phyloP scores from a whole-genome alignment of 306 rosid genomes.

The Lathyrus aphaca region DNA sequence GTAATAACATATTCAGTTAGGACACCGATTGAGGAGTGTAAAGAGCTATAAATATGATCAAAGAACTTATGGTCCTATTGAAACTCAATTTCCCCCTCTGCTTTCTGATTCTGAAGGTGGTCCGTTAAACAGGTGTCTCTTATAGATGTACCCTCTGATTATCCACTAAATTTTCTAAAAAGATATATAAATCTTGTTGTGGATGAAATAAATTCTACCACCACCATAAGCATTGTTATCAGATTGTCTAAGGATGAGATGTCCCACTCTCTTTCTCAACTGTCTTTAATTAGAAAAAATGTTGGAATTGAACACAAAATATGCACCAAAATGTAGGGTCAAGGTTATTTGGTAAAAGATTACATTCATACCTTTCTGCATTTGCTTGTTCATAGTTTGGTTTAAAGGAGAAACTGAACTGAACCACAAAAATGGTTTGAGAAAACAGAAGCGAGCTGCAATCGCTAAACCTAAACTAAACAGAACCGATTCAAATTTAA shows the following conservation, averaged over 20 bases:
- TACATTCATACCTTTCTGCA: background rate
- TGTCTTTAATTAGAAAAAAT: background rate
- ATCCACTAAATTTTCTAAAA: background rate
- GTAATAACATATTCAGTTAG: constrained; percentile 5
- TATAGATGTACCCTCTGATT: background rate
- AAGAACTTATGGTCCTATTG: constrained; percentile 1
- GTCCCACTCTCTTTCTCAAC: constrained; percentile 10
- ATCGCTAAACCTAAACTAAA: too few species aligned
- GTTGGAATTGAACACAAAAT: background rate
- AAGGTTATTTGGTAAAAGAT: background rate
- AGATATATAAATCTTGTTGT: background rate
- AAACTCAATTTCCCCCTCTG: background rate
- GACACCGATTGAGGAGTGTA: background rate
- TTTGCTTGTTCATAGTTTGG: background rate
- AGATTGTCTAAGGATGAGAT: constrained; percentile 1
- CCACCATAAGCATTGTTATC: background rate
- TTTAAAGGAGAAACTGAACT: too few species aligned
- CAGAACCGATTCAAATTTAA: too few species aligned
- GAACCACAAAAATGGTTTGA: too few species aligned
- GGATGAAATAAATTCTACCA: background rate
- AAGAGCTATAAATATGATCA: background rate
- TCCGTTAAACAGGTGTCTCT: background rate
- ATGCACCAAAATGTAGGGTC: background rate
- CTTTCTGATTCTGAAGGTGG: background rate
- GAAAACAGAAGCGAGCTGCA: too few species aligned